Conservation (phyloP, 164 flowering plant species). For the Vitis rotundifolia region DNA sequence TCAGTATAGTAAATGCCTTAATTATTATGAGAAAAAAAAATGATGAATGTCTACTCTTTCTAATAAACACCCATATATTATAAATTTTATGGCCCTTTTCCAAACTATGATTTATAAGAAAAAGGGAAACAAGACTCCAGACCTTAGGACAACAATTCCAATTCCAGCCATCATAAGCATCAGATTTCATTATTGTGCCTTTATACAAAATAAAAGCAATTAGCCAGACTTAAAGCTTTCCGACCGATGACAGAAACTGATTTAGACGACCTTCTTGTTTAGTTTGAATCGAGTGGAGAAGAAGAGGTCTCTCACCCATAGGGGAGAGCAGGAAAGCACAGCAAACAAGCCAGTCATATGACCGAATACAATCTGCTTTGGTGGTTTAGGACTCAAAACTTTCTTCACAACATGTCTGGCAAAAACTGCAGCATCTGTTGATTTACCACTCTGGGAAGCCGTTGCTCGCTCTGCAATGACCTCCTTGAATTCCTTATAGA, state of each 20-base stretch:
- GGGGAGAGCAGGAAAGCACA: conserved; percentile 52
- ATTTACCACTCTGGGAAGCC: conserved; percentile 59
- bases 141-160: too few relatives aligned
- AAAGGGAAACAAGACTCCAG: too few relatives aligned
- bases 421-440: conserved; percentile 50
- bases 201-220: too few relatives aligned
- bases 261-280: conserved; percentile 31
- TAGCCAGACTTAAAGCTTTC: too few relatives aligned
- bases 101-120: too few relatives aligned
- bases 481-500: conserved; percentile 52
- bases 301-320: conserved; percentile 64
- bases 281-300: conserved; percentile 41
- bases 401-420: conserved; percentile 60
- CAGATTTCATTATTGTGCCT: neutral
- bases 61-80: too few relatives aligned
- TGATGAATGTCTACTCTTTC: too few relatives aligned
- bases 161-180: neutral
- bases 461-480: conserved; percentile 50
- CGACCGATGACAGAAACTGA: too few relatives aligned
- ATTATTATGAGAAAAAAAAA: neutral
- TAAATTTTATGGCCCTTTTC: too few relatives aligned
- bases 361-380: conserved; percentile 57
- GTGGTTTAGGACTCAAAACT: conserved; percentile 57
- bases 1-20: too few relatives aligned
- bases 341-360: conserved; percentile 59